Conservation (phyloP, 2,329 filamentous ascomycete genomes). For the Furcasterigmium sp. region DNA sequence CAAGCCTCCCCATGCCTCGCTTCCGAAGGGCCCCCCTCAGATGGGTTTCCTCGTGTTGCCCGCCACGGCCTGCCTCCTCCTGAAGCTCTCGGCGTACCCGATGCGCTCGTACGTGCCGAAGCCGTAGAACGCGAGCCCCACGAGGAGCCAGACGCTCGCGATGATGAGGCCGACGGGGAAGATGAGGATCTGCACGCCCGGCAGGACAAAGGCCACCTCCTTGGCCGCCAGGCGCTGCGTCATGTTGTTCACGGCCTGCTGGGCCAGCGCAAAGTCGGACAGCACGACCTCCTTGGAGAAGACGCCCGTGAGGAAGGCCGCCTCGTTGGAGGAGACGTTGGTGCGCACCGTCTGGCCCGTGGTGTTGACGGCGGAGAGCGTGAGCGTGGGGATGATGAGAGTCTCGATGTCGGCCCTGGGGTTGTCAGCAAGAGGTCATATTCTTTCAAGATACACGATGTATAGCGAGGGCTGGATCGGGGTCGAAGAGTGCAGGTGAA, state of each 20-base stretch:
- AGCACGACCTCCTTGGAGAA: constrained; percentile 55
- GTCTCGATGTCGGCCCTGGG: constrained; percentile 52
- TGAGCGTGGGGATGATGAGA: constrained; percentile 63
- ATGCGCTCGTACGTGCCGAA: constrained; percentile 63
- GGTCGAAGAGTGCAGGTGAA: no score
- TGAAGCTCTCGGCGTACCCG: constrained; percentile 59
- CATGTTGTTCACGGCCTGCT: constrained; percentile 43
- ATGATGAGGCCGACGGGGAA: constrained; percentile 67
- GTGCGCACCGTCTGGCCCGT: constrained; percentile 50
- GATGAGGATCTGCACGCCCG: constrained; percentile 62
- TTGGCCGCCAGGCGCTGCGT: constrained; percentile 40
- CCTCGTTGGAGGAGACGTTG: constrained; percentile 64
- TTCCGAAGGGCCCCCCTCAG: constrained; percentile 3
- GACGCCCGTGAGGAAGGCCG: constrained; percentile 65
- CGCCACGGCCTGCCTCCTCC: constrained; percentile 40
- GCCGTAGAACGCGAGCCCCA: constrained; percentile 53
- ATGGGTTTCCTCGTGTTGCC: constrained; percentile 22
- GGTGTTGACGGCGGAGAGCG: constrained; percentile 53
- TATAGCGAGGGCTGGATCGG: no score
- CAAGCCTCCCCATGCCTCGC: neutral
- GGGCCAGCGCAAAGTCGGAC: constrained; percentile 43
- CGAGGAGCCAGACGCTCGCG: constrained; percentile 54
- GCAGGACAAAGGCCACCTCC: constrained; percentile 61
- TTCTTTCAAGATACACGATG: no score
- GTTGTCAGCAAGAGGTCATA: no score